A percentile compares a stretch with the other conserved stretches of the same genome.
These are phyloP conservation scores for Globisporangium paroecandrum DNA, from an alignment of 352 stramenopile species.

Conservation along the genomic window DNA sequence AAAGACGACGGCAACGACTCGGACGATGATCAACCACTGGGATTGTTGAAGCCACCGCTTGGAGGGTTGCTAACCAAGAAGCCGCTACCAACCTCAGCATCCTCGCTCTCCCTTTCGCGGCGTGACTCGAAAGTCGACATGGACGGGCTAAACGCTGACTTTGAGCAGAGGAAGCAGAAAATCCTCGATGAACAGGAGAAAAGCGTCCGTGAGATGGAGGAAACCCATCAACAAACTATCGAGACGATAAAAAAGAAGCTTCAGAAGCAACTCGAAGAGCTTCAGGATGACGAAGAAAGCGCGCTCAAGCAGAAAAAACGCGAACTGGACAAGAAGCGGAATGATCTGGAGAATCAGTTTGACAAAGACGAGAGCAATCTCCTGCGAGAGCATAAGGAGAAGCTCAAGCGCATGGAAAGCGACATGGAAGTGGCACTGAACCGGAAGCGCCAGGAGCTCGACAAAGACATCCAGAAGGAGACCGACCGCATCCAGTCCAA, in stretches of 20 bases:
- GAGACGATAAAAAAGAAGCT: conserved; percentile 40
- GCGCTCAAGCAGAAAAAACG: conserved; percentile 59
- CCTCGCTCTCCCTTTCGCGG: conserved; percentile 18
- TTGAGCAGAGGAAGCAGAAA: conserved; percentile 52
- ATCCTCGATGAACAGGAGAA: conserved; percentile 40
- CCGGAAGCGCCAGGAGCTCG: conserved; percentile 57
- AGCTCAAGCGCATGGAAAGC: conserved; percentile 55
- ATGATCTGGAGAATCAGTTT: conserved; percentile 66
- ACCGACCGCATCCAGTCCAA: conserved; percentile 35
- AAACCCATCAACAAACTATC: conserved; percentile 34
- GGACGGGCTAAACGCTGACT: conserved; percentile 27
- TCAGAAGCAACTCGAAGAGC: conserved; percentile 45
- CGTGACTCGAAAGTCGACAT: conserved; percentile 36
- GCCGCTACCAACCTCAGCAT: conserved; percentile 27
- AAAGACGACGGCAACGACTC: conserved; percentile 25
- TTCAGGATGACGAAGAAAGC: conserved; percentile 49
- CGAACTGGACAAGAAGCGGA: conserved; percentile 65
- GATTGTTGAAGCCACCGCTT: conserved; percentile 53
- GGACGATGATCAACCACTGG: conserved; percentile 18
- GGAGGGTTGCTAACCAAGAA: conserved; percentile 49
- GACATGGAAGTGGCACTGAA: conserved; percentile 41
- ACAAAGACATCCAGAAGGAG: conserved; percentile 46
- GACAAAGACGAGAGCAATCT: conserved; percentile 59
- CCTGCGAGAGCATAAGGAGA: conserved; percentile 54
- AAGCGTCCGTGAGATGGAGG: conserved; percentile 32